These are phyloP conservation scores for Clathrus columnatus DNA, from an alignment of 768 basidiomycete species.

Conservation along the genomic window DNA sequence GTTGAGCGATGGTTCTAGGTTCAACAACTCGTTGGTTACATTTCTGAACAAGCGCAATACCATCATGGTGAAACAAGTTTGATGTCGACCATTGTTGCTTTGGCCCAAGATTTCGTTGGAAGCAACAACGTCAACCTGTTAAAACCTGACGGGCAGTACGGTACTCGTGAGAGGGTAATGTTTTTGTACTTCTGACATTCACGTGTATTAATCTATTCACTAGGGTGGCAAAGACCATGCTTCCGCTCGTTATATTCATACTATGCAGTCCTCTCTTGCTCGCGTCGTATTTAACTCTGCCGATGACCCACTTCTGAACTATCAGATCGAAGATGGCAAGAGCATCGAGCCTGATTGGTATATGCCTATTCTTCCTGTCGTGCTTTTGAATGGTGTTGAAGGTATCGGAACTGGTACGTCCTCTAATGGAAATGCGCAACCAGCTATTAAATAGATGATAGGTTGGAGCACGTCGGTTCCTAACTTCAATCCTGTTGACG, in stretches of 20 bases:
- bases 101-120: slow-evolving; percentile 92
- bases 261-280: slow-evolving; percentile 64
- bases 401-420: slow-evolving; percentile 90
- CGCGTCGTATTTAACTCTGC: slow-evolving; percentile 69
- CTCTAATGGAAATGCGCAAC: neutral
- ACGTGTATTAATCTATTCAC: slow-evolving; percentile 23
- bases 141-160: slow-evolving; percentile 86
- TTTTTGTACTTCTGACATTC: slow-evolving; percentile 10
- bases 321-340: slow-evolving; percentile 78
- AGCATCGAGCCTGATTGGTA: slow-evolving; percentile 93
- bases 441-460: slow-evolving; percentile 20
- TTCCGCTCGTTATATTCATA: slow-evolving; percentile 93
- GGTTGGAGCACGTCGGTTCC: slow-evolving; percentile 95
- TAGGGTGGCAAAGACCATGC: slow-evolving; percentile 95
- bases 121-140: slow-evolving; percentile 92
- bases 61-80: slow-evolving; percentile 93
- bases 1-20: slow-evolving; percentile 39
- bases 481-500: slow-evolving; percentile 85
- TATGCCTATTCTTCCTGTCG: slow-evolving; percentile 79
- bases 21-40: slow-evolving; percentile 91
- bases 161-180: slow-evolving; percentile 53
- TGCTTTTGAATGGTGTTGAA: slow-evolving; percentile 90
- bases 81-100: slow-evolving; percentile 80
- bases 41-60: slow-evolving; percentile 88
- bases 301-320: slow-evolving; percentile 80